These are phyloP conservation scores for Backusella westeae DNA, from an alignment of 192 early-diverging fungal species.

Conservation along the genomic window DNA sequence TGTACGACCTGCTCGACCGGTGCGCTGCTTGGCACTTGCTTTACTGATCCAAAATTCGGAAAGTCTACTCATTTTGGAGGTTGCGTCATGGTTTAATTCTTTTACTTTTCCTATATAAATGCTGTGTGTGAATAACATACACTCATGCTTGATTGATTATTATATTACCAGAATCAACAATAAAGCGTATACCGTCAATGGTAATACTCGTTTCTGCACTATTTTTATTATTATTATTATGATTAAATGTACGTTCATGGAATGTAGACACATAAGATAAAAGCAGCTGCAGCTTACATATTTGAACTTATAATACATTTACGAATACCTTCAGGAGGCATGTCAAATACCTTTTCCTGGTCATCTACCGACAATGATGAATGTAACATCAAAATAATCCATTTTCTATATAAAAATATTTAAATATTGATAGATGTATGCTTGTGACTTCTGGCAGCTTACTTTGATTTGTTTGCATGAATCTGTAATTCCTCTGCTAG, in stretches of 20 bases:
- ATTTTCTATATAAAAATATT: constrained; percentile 37
- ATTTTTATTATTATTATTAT: not conserved
- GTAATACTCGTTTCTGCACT: constrained; percentile 46
- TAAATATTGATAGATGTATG: not conserved
- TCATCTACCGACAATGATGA: constrained; percentile 59
- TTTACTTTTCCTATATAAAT: constrained; percentile 53
- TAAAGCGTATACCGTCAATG: constrained; percentile 66
- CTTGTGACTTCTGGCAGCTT: not conserved
- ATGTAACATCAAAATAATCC: constrained; percentile 66
- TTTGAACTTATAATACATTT: constrained; percentile 66
- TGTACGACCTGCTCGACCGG: constrained; percentile 62
- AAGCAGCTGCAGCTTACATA: constrained; percentile 37
- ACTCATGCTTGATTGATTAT: not conserved
- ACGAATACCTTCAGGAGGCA: constrained; percentile 54
- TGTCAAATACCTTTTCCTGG: constrained; percentile 68
- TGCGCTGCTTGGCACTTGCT: constrained; percentile 63
- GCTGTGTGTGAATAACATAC: not conserved
- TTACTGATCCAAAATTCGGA: constrained; percentile 71
- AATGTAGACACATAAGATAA: not conserved
- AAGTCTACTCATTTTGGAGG: constrained; percentile 46
- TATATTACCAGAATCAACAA: constrained; percentile 58
- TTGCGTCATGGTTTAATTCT: constrained; percentile 59
- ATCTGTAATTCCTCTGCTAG: constrained; percentile 49
- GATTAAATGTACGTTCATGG: not conserved
- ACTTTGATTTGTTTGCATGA: constrained; percentile 59